Evolutionary conservation across 2,329 filamentous ascomycete species (phyloP), one percentile per base, ranked within the genome.

Genomic region (Xylaria sp.): DNA sequence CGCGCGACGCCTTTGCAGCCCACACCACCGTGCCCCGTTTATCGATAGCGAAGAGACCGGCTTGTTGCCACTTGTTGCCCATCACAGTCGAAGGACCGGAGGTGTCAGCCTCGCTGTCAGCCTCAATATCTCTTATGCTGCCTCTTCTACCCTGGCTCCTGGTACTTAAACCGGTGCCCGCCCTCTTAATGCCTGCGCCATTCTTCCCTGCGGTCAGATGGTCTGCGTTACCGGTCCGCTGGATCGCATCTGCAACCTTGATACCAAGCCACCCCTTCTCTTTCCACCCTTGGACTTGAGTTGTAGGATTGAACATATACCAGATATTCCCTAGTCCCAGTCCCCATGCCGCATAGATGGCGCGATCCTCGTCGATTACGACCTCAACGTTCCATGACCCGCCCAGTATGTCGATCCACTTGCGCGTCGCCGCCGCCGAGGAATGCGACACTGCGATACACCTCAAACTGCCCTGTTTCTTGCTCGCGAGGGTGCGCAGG

Each of bases 381-480:
- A 89, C 76, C 68, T 85, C 81, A 33, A 89, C 81, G 74, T 81
- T 83, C 84, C 86, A 87, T 15, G 85, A 79, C 65, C 87, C 86
- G 74, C 87, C 87, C 13, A 89, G 76, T 20, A 87, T 79, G 69
- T 86, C 84, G 51, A 64, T 72, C 87, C 87, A 89, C 69, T 85
- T 85, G 42, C 81, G 76, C 1, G 87, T 89, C 33, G 87, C 86
- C 25, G 81, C 79, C 3, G 80, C 76, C 9, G 86, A 88, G 44
- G 87, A 85, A 78, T 89, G 87, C 27, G 86, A 89, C 57, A 89
- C 80, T 69, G 87, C 86, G 63, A 89, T 80, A 78, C 86, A 89
- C 65, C 81, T 81, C 11, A 89, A 78, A 47, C 78, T 77, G 71
- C 77, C 76, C 58, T 82, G 78, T 71, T 86, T 80, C 57, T 83